Evolutionary conservation across 257 asterid species (phyloP), one percentile per base, ranked within the genome.

Genomic region (Fraxinus americana): DNA sequence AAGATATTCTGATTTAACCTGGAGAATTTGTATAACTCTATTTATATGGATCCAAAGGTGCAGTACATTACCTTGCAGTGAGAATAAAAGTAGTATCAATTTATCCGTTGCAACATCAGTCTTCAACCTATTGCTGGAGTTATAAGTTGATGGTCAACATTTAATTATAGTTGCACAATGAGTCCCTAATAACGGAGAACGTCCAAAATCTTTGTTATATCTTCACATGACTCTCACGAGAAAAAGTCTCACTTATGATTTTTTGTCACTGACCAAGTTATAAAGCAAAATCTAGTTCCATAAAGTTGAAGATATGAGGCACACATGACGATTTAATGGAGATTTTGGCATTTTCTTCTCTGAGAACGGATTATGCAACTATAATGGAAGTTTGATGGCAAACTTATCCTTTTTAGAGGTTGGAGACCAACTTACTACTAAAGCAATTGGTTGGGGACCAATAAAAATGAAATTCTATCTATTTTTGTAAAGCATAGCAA

Each of bases 401-500:
- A 48, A 48, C 57, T 12, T 48, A 48, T 48, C 21, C 57, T 48
- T 48, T 48, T 48, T 19, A 48, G 16, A 48, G 57, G 19, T 48
- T 48, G 57, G 57, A 14, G 7, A 48, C n/a, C n/a, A 3, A 14
- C 57, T 13, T 14, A 7, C 57, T 48, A 16, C 57, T 48, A n/a
- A 48, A 48, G 7, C 21, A 48, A 16, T 48, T 2, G n/a, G 21
- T 48, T 48, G 21, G 57, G 21, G 57, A 48, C 21, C 7, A 14
- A 14, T 45, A 48, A 13, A 3, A 4, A 16, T 32, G 35, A 48
- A 14, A 2, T 48, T 4, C 2, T 16, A 14, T 16, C 5, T 48
- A 3, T 48, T 48, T 27, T 79, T 57, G 74, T 29, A 52, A 74
- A 75, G 17, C 72, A 66, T 23, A 71, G 17, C 36, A 68, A 21